Conservation (phyloP, 2,329 filamentous ascomycete species). For the Annulohypoxylon truncatum region DNA sequence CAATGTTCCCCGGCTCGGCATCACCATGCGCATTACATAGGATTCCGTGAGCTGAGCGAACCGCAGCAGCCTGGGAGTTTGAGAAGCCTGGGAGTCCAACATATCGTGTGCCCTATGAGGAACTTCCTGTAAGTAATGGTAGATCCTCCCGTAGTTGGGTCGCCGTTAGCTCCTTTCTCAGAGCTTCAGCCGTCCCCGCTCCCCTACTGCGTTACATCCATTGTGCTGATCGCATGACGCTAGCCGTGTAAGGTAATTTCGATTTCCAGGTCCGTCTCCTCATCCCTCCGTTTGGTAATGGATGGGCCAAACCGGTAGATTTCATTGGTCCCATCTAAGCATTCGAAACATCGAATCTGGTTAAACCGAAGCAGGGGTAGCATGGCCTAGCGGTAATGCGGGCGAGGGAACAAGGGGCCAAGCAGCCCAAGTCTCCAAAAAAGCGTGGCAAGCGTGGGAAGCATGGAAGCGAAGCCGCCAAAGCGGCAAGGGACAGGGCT, state of each 20-base stretch:
- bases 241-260: conserved; percentile 36
- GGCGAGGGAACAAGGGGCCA: conserved; percentile 37
- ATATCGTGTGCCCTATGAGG: conserved; percentile 3
- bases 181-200: conserved; percentile 35
- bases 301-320: conserved; percentile 32
- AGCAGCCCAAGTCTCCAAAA: conserved; percentile 24
- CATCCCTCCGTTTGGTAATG: conserved; percentile 46
- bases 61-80: not conserved
- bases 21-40: conserved; percentile 34
- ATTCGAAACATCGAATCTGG: conserved; percentile 41
- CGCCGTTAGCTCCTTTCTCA: conserved; percentile 35
- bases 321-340: conserved; percentile 45
- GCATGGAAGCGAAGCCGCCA: conserved; percentile 37
- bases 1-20: conserved; percentile 9
- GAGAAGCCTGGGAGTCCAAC: not conserved
- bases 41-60: conserved; percentile 35
- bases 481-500: conserved; percentile 38
- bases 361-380: conserved; percentile 37
- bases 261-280: conserved; percentile 36
- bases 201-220: conserved; percentile 29
- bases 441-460: conserved; percentile 39
- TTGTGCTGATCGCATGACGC: conserved; percentile 32
- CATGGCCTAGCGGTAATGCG: conserved; percentile 45
- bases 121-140: conserved; percentile 37
- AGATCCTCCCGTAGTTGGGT: conserved; percentile 40